Conservation (phyloP, 2,329 filamentous ascomycete species). For the Paecilomyces dactylethromorphus region DNA sequence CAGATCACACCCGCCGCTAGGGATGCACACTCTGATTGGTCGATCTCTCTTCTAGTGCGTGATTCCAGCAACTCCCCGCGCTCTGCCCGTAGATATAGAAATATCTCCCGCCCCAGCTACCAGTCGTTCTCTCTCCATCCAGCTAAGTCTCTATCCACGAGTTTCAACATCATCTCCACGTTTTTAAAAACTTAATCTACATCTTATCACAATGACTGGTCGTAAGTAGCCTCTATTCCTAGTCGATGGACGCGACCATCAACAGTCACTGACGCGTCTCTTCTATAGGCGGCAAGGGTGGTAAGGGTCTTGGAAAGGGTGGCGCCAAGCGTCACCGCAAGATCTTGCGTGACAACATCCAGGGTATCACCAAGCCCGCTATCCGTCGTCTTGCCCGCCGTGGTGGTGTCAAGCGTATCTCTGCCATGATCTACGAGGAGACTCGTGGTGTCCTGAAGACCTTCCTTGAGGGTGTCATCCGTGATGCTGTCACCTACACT, state of each 20-base stretch:
- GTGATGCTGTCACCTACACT: slow-evolving; percentile 74
- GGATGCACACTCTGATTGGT: slow-evolving; percentile 32
- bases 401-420: slow-evolving; percentile 99
- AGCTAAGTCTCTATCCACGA: slow-evolving; percentile 16
- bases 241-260: slow-evolving; percentile 7
- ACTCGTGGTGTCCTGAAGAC: slow-evolving; percentile 76
- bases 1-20: slow-evolving; percentile 19
- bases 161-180: slow-evolving; percentile 10
- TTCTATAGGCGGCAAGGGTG: slow-evolving; percentile 79
- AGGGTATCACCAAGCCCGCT: slow-evolving; percentile 98
- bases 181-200: slow-evolving; percentile 20
- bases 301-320: slow-evolving; percentile 96
- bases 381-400: slow-evolving; percentile 97
- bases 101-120: slow-evolving; percentile 27
- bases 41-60: slow-evolving; percentile 25
- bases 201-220: slow-evolving; percentile 51
- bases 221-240: slow-evolving; percentile 39
- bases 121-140: slow-evolving; percentile 14
- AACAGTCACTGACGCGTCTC: slow-evolving; percentile 41
- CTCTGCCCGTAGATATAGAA: slow-evolving; percentile 28
- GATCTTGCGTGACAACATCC: slow-evolving; percentile 99
- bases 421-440: slow-evolving; percentile 86
- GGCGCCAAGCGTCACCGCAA: slow-evolving; percentile 99
- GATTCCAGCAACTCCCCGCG: slow-evolving; percentile 27
- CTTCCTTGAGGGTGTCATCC: slow-evolving; percentile 76